Conservation (phyloP, 2,329 filamentous ascomycete species). For the Aspergillus arachidicola region DNA sequence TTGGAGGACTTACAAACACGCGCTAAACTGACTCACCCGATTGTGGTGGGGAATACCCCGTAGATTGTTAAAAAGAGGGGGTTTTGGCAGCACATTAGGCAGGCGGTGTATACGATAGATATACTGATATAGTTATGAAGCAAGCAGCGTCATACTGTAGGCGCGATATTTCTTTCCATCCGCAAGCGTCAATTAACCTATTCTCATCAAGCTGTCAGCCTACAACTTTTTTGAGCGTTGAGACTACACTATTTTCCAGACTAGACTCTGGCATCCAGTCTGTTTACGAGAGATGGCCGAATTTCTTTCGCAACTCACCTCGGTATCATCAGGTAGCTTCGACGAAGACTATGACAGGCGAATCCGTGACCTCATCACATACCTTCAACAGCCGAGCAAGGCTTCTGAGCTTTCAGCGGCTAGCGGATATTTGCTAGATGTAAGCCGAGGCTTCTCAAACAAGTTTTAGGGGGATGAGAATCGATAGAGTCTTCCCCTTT, state of each 20-base stretch:
- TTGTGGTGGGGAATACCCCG: neutral
- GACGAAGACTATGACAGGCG: constrained; percentile 49
- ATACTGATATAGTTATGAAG: neutral
- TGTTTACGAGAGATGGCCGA: constrained; percentile 26
- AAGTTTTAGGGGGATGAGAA: neutral
- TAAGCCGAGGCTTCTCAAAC: constrained; percentile 22
- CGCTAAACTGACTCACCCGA: neutral
- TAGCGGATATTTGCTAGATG: constrained; percentile 39
- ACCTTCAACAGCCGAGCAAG: constrained; percentile 39
- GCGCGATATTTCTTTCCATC: neutral
- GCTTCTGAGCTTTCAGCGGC: constrained; percentile 31
- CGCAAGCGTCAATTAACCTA: neutral
- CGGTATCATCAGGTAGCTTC: constrained; percentile 42
- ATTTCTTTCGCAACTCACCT: constrained; percentile 38
- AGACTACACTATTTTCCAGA: too few species aligned
- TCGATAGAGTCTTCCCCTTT: neutral
- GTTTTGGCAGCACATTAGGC: neutral
- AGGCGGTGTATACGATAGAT: neutral
- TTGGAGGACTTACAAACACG: neutral
- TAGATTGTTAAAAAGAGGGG: neutral
- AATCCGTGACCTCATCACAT: constrained; percentile 42
- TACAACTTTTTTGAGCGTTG: neutral
- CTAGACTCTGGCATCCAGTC: neutral
- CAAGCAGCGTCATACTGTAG: neutral
- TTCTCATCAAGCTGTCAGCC: neutral